phyloP scores from a whole-genome alignment of 2,329 filamentous ascomycete genomes.

The Aspergillus floridensis region DNA sequence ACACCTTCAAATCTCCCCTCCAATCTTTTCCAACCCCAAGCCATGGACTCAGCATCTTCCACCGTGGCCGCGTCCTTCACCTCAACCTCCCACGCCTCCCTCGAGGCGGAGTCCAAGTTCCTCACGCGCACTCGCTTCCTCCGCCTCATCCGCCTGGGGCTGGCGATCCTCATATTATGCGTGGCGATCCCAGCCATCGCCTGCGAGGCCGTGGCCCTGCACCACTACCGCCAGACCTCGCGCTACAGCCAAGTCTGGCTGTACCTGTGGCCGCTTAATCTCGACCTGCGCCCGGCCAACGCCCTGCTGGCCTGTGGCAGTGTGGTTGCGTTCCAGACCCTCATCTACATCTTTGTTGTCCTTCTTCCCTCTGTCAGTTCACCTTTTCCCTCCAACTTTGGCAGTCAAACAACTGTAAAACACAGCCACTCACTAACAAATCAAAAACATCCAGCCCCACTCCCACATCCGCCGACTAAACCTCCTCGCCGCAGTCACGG shows the following conservation, averaged over 20 bases:
- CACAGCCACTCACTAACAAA: neutral
- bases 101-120: conserved; percentile 38
- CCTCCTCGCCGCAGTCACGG: conserved; percentile 32
- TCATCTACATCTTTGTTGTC: conserved; percentile 33
- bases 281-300: conserved; percentile 42
- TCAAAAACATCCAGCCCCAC: conserved; percentile 26
- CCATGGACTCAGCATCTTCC: conserved; percentile 6
- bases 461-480: conserved; percentile 37
- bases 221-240: conserved; percentile 39
- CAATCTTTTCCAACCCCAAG: neutral
- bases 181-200: conserved; percentile 33
- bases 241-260: conserved; percentile 34
- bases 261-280: conserved; percentile 43
- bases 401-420: neutral
- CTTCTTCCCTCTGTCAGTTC: conserved; percentile 37
- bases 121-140: conserved; percentile 33
- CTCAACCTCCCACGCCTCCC: conserved; percentile 30
- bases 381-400: too few species aligned
- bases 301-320: conserved; percentile 37
- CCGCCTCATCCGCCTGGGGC: conserved; percentile 33
- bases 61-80: conserved; percentile 26
- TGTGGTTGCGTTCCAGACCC: conserved; percentile 34
- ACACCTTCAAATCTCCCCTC: neutral
- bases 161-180: conserved; percentile 33
- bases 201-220: conserved; percentile 40